A percentile compares a stretch with the other conserved stretches of the same genome.
These are phyloP conservation scores for Aspergillus novoparasiticus DNA, from an alignment of 2,329 filamentous ascomycete species.

Conservation along the genomic window DNA sequence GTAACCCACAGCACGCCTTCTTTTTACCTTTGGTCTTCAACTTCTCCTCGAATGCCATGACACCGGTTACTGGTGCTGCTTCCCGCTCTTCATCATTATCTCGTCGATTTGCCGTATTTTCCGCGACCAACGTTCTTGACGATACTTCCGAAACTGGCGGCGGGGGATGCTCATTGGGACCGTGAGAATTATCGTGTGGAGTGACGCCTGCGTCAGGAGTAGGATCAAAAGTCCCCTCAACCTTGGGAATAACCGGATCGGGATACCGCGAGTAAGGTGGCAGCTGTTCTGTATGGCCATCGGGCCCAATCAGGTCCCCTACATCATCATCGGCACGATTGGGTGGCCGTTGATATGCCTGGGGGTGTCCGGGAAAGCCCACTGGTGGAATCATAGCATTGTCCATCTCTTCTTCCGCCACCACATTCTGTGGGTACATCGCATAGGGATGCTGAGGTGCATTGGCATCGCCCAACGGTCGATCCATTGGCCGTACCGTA, in stretches of 20 bases:
- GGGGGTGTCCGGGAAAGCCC: slow-evolving; percentile 71
- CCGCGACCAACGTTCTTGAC: slow-evolving; percentile 30
- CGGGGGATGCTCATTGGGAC: slow-evolving; percentile 41
- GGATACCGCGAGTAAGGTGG: slow-evolving; percentile 91
- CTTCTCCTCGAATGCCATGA: slow-evolving; percentile 48
- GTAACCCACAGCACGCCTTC: slow-evolving; percentile 53
- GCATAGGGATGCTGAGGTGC: slow-evolving; percentile 82
- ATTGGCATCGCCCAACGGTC: slow-evolving; percentile 61
- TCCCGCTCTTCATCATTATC: slow-evolving; percentile 18
- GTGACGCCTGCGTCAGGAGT: slow-evolving; percentile 44
- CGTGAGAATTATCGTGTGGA: slow-evolving; percentile 54
- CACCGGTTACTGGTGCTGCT: slow-evolving; percentile 34
- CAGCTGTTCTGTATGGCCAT: slow-evolving; percentile 87
- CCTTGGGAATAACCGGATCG: slow-evolving; percentile 68
- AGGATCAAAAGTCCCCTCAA: slow-evolving; percentile 37
- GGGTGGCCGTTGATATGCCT: slow-evolving; percentile 70
- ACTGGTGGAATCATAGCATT: slow-evolving; percentile 58
- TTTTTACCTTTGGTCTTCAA: slow-evolving; percentile 47
- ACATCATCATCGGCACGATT: slow-evolving; percentile 72
- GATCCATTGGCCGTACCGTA: slow-evolving; percentile 62
- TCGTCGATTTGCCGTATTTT: slow-evolving; percentile 19
- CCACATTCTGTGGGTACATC: slow-evolving; percentile 81
- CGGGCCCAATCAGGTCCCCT: slow-evolving; percentile 82
- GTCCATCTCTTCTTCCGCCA: slow-evolving; percentile 57
- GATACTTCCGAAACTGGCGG: slow-evolving; percentile 35